These are phyloP conservation scores for Penicillium brasilianum DNA, from an alignment of 2,329 filamentous ascomycete species.

Conservation along the genomic window DNA sequence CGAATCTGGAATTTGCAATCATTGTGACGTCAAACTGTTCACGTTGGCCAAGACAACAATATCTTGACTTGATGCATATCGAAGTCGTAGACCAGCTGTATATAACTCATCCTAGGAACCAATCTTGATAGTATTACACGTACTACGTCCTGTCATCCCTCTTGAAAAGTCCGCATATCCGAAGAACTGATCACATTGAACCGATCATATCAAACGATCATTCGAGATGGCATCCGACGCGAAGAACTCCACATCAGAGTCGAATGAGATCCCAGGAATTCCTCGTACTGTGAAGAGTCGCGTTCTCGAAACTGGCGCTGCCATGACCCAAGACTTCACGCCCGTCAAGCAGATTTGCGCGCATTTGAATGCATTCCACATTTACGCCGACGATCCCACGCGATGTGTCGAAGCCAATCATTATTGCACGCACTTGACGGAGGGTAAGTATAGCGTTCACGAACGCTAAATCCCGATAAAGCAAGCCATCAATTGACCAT, in stretches of 20 bases:
- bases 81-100: not conserved
- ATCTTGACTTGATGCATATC: not conserved
- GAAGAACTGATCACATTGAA: not conserved
- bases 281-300: constrained; percentile 42
- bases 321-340: constrained; percentile 58
- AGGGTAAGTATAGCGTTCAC: constrained; percentile 45
- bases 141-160: not conserved
- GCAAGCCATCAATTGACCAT: not conserved
- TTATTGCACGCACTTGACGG: constrained; percentile 79
- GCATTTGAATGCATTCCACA: constrained; percentile 85
- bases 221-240: constrained; percentile 20
- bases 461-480: not conserved
- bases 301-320: constrained; percentile 46
- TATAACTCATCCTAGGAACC: too few relatives aligned
- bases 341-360: constrained; percentile 78
- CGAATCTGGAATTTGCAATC: constrained; percentile 19
- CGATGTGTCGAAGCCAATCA: constrained; percentile 79
- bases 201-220: not conserved
- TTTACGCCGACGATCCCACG: constrained; percentile 73
- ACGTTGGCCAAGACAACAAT: not conserved
- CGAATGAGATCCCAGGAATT: constrained; percentile 33
- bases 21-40: constrained; percentile 37
- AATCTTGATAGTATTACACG: not conserved
- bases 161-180: not conserved
- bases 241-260: constrained; percentile 12